phyloP scores from a whole-genome alignment of 2,329 filamentous ascomycete genomes.

The Aspergillus sp. region DNA sequence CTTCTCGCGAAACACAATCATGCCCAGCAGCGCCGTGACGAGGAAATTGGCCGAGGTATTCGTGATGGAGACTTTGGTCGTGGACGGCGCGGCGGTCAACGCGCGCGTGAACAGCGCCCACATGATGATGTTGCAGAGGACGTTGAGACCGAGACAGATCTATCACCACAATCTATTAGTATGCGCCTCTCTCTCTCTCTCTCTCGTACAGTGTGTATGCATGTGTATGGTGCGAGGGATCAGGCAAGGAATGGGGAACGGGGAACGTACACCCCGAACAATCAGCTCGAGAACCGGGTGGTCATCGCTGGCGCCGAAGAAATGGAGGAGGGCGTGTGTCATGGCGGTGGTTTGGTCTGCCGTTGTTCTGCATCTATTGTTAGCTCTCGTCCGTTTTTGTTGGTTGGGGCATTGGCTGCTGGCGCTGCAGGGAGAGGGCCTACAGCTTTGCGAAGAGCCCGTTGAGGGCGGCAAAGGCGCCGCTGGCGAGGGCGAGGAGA shows the following conservation, averaged over 20 bases:
- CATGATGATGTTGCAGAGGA: constrained; percentile 63
- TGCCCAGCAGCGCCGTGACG: constrained; percentile 59
- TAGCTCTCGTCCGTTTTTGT: too few species aligned
- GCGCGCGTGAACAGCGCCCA: constrained; percentile 65
- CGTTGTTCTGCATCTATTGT: constrained; percentile 51
- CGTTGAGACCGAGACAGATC: constrained; percentile 61
- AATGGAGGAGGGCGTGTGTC: constrained; percentile 45
- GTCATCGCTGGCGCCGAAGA: constrained; percentile 42
- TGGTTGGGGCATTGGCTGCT: too few species aligned
- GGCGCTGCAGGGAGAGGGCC: constrained; percentile 8
- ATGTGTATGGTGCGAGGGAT: background rate
- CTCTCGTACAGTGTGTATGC: too few species aligned
- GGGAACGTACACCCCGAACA: constrained; percentile 51
- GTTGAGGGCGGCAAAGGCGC: constrained; percentile 62
- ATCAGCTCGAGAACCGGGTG: constrained; percentile 48
- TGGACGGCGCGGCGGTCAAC: constrained; percentile 58
- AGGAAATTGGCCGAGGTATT: constrained; percentile 66
- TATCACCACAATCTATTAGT: constrained; percentile 29
- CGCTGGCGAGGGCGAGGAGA: constrained; percentile 59
- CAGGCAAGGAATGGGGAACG: background rate
- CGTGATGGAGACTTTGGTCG: constrained; percentile 62
- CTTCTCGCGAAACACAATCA: constrained; percentile 57
- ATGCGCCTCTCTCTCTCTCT: background rate
- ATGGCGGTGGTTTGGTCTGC: constrained; percentile 57
- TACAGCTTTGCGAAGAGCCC: constrained; percentile 68